Evolutionary conservation across 352 stramenopile species (phyloP).

Genomic region (Globisporangium solare): DNA sequence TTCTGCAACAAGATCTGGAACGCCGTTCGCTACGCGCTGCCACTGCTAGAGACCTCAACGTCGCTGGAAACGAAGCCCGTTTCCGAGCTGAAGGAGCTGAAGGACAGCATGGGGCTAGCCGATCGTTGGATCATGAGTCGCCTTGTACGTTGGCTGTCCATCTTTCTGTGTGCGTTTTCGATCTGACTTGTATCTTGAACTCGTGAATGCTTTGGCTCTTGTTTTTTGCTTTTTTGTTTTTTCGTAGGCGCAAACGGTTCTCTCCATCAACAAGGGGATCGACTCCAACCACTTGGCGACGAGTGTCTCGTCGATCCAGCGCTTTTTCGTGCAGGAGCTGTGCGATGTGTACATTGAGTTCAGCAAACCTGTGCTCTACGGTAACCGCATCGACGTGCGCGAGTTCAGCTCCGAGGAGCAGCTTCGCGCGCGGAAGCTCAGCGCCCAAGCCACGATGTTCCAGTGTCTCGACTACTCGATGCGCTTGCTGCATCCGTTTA

Average conservation of each 20-base stretch:
- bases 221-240: too few species aligned
- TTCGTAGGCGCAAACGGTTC: constrained; percentile 48
- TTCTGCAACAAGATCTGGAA: constrained; percentile 92
- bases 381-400: constrained; percentile 41
- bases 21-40: constrained; percentile 70
- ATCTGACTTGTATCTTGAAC: neutral
- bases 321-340: constrained; percentile 84
- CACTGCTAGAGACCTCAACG: constrained; percentile 34
- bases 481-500: constrained; percentile 97
- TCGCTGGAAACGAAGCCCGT: neutral
- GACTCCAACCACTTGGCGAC: constrained; percentile 59
- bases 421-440: constrained; percentile 59
- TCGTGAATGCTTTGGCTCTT: neutral
- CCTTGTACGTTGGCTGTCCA: constrained; percentile 31
- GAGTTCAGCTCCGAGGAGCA: constrained; percentile 38
- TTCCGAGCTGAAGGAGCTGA: constrained; percentile 23
- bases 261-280: constrained; percentile 59
- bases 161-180: neutral
- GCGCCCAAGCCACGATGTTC: constrained; percentile 92
- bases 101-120: constrained; percentile 45
- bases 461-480: constrained; percentile 94
- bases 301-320: constrained; percentile 66
- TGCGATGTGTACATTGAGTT: constrained; percentile 89
- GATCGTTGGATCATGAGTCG: constrained; percentile 86
- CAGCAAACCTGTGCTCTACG: constrained; percentile 79